Base-by-base conservation (phyloP, 78 protist genomes). In the Isochrysis galbana region DNA sequence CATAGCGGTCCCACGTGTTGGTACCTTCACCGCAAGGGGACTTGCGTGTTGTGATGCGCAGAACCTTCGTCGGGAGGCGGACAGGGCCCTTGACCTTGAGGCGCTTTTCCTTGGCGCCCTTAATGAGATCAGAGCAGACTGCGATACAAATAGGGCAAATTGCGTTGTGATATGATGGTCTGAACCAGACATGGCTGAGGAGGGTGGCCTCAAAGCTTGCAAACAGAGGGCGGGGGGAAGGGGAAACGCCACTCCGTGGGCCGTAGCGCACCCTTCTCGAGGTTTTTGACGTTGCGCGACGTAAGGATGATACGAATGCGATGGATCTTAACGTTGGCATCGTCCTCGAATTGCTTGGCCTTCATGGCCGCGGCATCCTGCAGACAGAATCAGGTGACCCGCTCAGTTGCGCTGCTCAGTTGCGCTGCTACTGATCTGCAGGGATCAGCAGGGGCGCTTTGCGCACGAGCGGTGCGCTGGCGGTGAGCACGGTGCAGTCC, bases 1-100 rank as follows among this genome's bases (percentile, higher is more conserved):
- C 99, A 94, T 93, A 99, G 45, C 97, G 94, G 96, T 99, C 99
- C 99, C 99, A 99, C 84, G 99, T 99, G 96, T 98, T 99, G 96
- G 99, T 96, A 41, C 93, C 99, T 94, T 99, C 98, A 95, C 99
- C 99, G 96, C 99, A 98, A 61, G 99, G 99, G 34, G 99, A 96
- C 96, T 99, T 99, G 69, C 99, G 95, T 95, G 99, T 98, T 92
- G 99, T 98, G 89, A 99, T 95, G 89, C 97, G 95, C 83, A 99
- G 98, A 47, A 47, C 67, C 96, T 97, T 97, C 95, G 99, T 99
- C 72, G 99, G 99, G 95, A 99, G 94, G 90, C 99, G 98, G 90
- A 98, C 98, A 90, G 99, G 99, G n/a, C 99, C 99, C 94, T 95
- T 94, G 90, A 97, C 96, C 91, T 47, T 94, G 80, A 98, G 92